Evolutionary conservation across 345 rosid species (phyloP), one percentile per base, ranked within the genome.

Genomic region (Cardamine chenopodiifolia): DNA sequence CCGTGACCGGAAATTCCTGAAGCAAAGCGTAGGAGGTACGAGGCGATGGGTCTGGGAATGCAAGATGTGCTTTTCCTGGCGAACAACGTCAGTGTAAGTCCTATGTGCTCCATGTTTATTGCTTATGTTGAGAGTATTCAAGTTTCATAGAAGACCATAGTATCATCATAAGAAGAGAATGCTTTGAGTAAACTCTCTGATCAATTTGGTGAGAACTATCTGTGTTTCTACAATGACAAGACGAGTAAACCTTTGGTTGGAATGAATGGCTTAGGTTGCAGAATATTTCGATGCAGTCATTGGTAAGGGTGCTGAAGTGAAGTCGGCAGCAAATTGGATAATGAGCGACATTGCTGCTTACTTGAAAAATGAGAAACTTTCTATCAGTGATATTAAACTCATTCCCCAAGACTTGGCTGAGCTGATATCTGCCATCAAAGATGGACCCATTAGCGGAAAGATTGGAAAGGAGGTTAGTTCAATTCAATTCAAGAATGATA

Each of bases 1-100:
- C 48, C 62, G 28, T 28, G 71, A 82, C 99, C 97, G 0, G 97
- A 94, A 79, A 93, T 91, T 81, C 97, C 97, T 71, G 99, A 94
- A 81, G 79, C 74, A 70, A 94, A 87, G 79, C 95, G 96, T 20
- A 81, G 96, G 67, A 86, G 97, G 63, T 91, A 86, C 45, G 97
- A 94, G 79, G 83, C 71, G 5, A 83, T 94, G 99, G 97, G 97
- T 39, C 79, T 94, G 60, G 86, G 91, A 77, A 87, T 91, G 90
- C 96, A 87, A 70, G 99, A 94, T 76, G 90, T 91, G 54, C 90
- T 94, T 78, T 94, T 90, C 93, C 95, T 94, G n/a, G 89, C 96
- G 20, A 94, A 91, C 61, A 93, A 91, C 70, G 75, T 81, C 56
- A 84, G 80, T 63, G 96, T 90, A 85, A 87, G 93, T 75, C 70